phyloP scores from a whole-genome alignment of 345 rosid species.

The Boechera stricta region DNA sequence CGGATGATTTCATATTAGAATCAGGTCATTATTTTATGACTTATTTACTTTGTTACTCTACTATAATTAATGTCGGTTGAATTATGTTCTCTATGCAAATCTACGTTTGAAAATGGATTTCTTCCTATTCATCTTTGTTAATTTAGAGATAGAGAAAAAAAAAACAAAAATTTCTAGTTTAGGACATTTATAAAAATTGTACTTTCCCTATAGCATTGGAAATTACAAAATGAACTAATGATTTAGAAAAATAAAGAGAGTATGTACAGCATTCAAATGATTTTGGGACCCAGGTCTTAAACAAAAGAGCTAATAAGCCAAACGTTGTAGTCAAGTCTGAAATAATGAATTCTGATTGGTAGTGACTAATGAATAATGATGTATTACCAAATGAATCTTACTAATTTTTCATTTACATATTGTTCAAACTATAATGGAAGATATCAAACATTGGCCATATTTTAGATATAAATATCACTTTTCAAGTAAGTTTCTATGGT shows the following conservation, averaged over 20 bases:
- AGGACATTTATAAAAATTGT: background rate
- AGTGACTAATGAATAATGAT: constrained; percentile 3
- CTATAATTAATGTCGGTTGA: background rate
- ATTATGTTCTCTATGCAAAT: background rate
- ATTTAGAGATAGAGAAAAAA: background rate
- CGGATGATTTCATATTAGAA: background rate
- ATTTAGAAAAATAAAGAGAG: background rate
- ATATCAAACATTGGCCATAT: background rate
- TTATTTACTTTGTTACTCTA: background rate
- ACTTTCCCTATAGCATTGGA: background rate
- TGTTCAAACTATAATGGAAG: background rate
- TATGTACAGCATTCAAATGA: background rate
- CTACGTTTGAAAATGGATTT: background rate
- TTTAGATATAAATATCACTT: no score
- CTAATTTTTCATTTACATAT: background rate
- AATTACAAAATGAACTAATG: background rate
- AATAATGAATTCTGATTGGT: background rate
- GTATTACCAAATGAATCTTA: background rate
- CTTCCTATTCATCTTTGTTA: background rate
- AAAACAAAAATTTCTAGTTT: background rate
- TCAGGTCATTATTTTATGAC: background rate
- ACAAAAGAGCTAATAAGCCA: constrained; percentile 4
- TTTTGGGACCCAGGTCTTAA: background rate
- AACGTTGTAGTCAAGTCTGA: constrained; percentile 13
- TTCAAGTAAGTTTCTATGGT: no score